Conservation (phyloP, 2,329 filamentous ascomycete species). For the Alternaria arbusti region DNA sequence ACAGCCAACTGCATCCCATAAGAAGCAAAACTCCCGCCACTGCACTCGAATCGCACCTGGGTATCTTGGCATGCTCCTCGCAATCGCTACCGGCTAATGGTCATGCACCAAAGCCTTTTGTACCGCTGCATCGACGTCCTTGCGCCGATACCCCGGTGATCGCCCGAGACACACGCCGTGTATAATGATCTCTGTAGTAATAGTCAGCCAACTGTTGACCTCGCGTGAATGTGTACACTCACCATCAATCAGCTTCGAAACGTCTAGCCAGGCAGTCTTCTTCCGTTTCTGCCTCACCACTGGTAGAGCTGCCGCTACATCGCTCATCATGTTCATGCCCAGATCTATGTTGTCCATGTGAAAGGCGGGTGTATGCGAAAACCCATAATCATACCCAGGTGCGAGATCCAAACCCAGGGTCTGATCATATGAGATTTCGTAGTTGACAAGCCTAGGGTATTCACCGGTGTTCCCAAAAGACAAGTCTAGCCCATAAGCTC, state of each 20-base stretch:
- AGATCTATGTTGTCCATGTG: constrained; percentile 16
- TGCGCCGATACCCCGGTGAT: constrained; percentile 52
- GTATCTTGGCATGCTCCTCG: not conserved
- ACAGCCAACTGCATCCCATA: not conserved
- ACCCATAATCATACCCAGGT: constrained; percentile 31
- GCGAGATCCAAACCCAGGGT: constrained; percentile 44
- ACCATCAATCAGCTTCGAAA: constrained; percentile 53
- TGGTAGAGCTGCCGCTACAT: constrained; percentile 16
- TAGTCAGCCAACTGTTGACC: constrained; percentile 27
- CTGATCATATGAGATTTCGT: constrained; percentile 38
- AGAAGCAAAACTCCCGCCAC: not conserved
- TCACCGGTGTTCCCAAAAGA: constrained; percentile 9
- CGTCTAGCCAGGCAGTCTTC: constrained; percentile 52
- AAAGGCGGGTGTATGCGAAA: constrained; percentile 14
- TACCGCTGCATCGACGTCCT: constrained; percentile 53
- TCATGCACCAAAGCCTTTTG: constrained; percentile 39
- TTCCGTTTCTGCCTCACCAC: constrained; percentile 36
- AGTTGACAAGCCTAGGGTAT: constrained; percentile 17
- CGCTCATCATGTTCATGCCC: constrained; percentile 28
- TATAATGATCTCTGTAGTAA: constrained; percentile 41
- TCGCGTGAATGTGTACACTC: constrained; percentile 25
- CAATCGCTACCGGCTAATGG: not conserved
- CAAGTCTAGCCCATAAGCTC: constrained; percentile 36
- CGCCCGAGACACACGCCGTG: constrained; percentile 53
- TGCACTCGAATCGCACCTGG: not conserved